Base-by-base conservation (phyloP, 805 yeast genomes). In the Saturnispora quitensis region DNA sequence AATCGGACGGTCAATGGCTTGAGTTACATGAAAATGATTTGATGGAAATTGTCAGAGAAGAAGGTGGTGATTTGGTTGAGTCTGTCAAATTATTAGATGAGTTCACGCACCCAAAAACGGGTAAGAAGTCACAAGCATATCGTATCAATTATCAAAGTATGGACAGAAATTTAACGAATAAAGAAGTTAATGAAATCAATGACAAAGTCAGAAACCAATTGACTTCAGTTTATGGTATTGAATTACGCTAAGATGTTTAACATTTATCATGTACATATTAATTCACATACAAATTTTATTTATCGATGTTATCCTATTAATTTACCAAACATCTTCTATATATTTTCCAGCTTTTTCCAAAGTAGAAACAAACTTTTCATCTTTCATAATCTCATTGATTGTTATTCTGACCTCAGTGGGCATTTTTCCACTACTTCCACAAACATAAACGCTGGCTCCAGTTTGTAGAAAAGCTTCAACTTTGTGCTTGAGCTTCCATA, bases 381-480 rank as follows among this genome's bases (percentile, higher is more conserved):
- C 51, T 9, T 18, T 38, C 51, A 49, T 49, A 9, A 86, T 78
- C 15, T 78, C 84, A 36, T 77, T 79, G 27, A 93, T 64, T 0
- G 97, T 91, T n/a, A 86, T 67, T 52, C 96, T 72, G 1, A 91
- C 93, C 46, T 65, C 67, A 18, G 61, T 67, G 83, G 99, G 99
- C 99, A 93, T 93, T 56, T 79, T 79, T 0, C 99, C 98, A 25
- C 95, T 82, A 15, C 96, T 82, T 0, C 99, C 99, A 72, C 99
- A 91, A 5, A 93, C 72, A 62, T 83, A 89, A 5, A 93, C 69
- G 0, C 77, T 66, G 0, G 86, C 95, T n/a, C 72, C 64, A 13
- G 81, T 70, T 1, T 78, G 63, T 4, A 90, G 60, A 49, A 82
- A 64, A 3, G 81, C 75, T 1, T 73, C 77, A 2, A 91, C 67